Conservation (phyloP, 495 filamentous ascomycete genomes). For the Physcia stellaris region DNA sequence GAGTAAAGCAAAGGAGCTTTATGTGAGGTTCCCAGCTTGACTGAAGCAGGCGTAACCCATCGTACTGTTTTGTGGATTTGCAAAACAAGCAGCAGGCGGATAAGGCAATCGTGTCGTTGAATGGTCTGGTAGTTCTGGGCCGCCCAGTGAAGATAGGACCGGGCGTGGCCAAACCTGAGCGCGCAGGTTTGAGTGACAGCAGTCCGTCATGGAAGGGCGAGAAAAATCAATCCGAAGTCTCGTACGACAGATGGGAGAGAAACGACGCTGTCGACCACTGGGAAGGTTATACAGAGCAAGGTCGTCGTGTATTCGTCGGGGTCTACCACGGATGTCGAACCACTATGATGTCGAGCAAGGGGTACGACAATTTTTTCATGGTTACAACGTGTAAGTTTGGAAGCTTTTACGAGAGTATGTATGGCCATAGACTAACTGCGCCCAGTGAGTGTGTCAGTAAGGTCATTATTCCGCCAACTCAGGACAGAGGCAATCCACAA, state of each 20-base stretch:
- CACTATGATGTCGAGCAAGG: conserved; percentile 37
- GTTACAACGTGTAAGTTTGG: conserved; percentile 34
- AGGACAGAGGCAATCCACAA: conserved; percentile 1
- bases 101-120: conserved; percentile 38
- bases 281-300: conserved; percentile 25
- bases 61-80: conserved; percentile 60
- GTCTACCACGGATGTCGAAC: conserved; percentile 43
- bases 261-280: conserved; percentile 12
- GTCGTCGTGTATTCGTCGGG: conserved; percentile 50
- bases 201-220: not conserved
- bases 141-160: conserved; percentile 48
- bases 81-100: conserved; percentile 39
- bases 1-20: too few relatives aligned
- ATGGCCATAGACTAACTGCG: too few relatives aligned
- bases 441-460: conserved; percentile 48
- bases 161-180: conserved; percentile 32
- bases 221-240: not conserved
- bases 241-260: conserved; percentile 15
- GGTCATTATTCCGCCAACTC: conserved; percentile 25
- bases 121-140: conserved; percentile 37
- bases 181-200: not conserved
- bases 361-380: conserved; percentile 44
- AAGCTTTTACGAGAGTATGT: not conserved
- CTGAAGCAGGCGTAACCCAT: conserved; percentile 54
- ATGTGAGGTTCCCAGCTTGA: too few relatives aligned